Conservation (phyloP, 805 yeast species). For the Ogataea glucozyma region DNA sequence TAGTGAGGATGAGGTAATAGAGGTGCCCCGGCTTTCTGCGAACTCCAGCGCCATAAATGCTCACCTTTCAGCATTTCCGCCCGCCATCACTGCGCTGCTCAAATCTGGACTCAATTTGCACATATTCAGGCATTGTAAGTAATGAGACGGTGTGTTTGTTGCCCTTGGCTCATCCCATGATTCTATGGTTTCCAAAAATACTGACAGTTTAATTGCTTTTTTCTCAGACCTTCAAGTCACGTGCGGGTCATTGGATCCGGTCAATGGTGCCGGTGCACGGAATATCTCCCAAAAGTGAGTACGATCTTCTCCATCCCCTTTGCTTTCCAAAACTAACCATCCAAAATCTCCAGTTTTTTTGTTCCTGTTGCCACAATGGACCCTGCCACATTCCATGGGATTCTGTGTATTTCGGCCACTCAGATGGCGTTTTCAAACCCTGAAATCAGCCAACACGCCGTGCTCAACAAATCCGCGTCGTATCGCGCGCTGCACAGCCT, state of each 20-base stretch:
- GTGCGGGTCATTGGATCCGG: slow-evolving; percentile 14
- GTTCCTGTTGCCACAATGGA: slow-evolving; percentile 12
- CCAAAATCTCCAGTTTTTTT: slow-evolving; percentile 9
- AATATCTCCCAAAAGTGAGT: slow-evolving; percentile 15
- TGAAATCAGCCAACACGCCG: slow-evolving; percentile 1
- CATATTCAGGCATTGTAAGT: slow-evolving; percentile 14
- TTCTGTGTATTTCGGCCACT: slow-evolving; percentile 13
- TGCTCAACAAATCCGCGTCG: slow-evolving; percentile 9
- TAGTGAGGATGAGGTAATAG: no score
- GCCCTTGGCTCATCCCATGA: background rate
- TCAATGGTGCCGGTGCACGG: slow-evolving; percentile 11
- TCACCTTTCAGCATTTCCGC: slow-evolving; percentile 8
- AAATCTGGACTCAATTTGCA: slow-evolving; percentile 3
- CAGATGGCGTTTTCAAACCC: slow-evolving; percentile 13
- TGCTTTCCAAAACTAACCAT: background rate
- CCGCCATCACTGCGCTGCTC: slow-evolving; percentile 2
- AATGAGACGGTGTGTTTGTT: no score
- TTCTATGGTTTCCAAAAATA: background rate
- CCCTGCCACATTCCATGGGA: slow-evolving; percentile 14
- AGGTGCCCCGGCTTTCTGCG: no score
- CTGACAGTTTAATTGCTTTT: background rate
- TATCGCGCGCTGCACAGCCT: slow-evolving; percentile 7
- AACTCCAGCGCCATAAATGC: background rate
- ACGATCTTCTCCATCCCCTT: background rate
- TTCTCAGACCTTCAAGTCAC: slow-evolving; percentile 7